Conservation (phyloP, 1,284 basidiomycete genomes). For the Ustanciosporium gigantosporum region DNA sequence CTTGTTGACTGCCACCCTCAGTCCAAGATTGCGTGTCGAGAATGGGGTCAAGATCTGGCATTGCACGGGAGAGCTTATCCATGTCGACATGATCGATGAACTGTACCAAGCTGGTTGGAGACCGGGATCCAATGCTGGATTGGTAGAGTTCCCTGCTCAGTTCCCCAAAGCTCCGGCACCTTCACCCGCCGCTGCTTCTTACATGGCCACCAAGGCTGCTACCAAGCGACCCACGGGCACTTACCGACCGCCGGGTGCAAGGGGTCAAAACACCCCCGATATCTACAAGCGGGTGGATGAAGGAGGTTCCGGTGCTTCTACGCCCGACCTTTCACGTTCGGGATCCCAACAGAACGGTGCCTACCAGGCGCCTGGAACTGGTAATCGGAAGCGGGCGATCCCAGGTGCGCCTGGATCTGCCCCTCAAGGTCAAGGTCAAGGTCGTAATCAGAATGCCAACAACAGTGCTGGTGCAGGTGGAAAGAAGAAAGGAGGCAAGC, state of each 20-base stretch:
- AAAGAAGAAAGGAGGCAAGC: slow-evolving; percentile 35
- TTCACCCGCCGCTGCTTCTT: slow-evolving; percentile 66
- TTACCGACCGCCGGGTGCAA: slow-evolving; percentile 67
- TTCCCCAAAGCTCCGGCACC: slow-evolving; percentile 77
- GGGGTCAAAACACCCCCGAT: slow-evolving; percentile 79
- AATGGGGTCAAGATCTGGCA: slow-evolving; percentile 97
- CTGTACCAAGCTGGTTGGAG: slow-evolving; percentile 87
- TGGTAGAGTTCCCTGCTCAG: slow-evolving; percentile 72
- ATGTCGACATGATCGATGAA: slow-evolving; percentile 77
- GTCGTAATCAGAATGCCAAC: slow-evolving; percentile 6
- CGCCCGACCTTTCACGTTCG: slow-evolving; percentile 21
- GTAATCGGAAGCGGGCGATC: slow-evolving; percentile 31
- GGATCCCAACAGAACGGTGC: slow-evolving; percentile 27
- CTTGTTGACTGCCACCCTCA: slow-evolving; percentile 89
- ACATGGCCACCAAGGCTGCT: slow-evolving; percentile 54
- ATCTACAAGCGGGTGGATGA: slow-evolving; percentile 88
- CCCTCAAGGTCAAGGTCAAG: background rate
- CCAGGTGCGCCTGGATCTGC: slow-evolving; percentile 45
- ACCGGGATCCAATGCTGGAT: slow-evolving; percentile 71
- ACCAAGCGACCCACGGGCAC: slow-evolving; percentile 60
- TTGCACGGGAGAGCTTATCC: slow-evolving; percentile 81
- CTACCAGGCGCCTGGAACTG: slow-evolving; percentile 39
- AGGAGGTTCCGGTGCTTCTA: slow-evolving; percentile 62
- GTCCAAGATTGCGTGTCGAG: slow-evolving; percentile 90
- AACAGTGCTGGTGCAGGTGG: background rate